Evolutionary conservation across 2,329 filamentous ascomycete genomes (phyloP).

Genomic region (Claviceps spartinae): DNA sequence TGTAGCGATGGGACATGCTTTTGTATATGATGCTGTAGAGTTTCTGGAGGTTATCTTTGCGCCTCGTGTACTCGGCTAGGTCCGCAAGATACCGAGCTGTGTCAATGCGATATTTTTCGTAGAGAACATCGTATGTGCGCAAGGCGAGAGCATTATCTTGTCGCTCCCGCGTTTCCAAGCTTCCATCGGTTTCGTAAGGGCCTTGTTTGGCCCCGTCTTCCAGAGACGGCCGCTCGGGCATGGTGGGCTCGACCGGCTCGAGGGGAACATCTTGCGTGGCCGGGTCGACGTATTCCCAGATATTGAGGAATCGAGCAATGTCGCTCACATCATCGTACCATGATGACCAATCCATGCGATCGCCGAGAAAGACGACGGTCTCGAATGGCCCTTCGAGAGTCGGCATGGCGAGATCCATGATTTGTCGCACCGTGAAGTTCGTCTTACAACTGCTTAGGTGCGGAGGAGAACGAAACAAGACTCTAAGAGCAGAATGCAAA

Average conservation of each 20-base stretch:
- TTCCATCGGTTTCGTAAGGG: conserved; percentile 3
- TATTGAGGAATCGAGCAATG: conserved; percentile 1
- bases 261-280: neutral
- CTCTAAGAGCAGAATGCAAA: neutral
- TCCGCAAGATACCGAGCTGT: conserved; percentile 4
- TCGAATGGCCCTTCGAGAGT: conserved; percentile 1
- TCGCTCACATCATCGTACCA: conserved; percentile 6
- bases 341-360: conserved; percentile 5
- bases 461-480: neutral
- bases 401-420: conserved; percentile 3
- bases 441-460: neutral
- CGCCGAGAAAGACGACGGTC: conserved; percentile 3
- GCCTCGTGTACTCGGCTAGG: neutral
- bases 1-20: conserved; percentile 4
- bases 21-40: conserved; percentile 6
- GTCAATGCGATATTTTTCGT: conserved; percentile 7
- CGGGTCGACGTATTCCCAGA: conserved; percentile 9
- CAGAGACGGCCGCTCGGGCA: conserved; percentile 3
- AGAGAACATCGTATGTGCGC: conserved; percentile 5
- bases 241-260: conserved; percentile 1
- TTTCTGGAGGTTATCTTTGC: conserved; percentile 4
- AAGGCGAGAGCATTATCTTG: conserved; percentile 2
- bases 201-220: neutral
- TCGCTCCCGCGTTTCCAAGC: conserved; percentile 3
- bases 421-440: neutral